Percentiles rank a stretch among this genome's conserved stretches.
phyloP scores from a whole-genome alignment of 352 stramenopile species.

The Phytophthora brassicae region DNA sequence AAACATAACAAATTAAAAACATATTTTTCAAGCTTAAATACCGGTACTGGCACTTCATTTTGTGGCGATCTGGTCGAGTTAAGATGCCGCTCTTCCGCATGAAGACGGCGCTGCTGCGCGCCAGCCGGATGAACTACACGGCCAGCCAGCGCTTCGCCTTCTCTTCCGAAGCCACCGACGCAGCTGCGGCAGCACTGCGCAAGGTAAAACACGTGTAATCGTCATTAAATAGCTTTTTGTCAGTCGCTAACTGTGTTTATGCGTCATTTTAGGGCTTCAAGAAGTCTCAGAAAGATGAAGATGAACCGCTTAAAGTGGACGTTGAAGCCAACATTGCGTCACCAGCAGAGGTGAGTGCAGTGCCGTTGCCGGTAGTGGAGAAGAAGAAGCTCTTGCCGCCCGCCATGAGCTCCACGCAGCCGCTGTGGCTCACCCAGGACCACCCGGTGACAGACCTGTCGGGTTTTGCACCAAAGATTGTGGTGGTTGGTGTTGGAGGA shows the following conservation, averaged over 20 bases:
- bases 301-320: constrained; percentile 11
- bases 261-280: constrained; percentile 46
- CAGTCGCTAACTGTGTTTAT: constrained; percentile 21
- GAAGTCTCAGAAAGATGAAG: constrained; percentile 48
- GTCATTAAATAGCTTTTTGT: background rate
- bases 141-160: constrained; percentile 33
- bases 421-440: constrained; percentile 73
- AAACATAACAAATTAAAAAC: background rate
- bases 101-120: constrained; percentile 42
- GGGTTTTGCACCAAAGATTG: constrained; percentile 84
- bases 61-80: constrained; percentile 21
- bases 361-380: constrained; percentile 11
- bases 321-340: background rate
- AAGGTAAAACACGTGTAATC: constrained; percentile 41
- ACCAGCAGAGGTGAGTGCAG: constrained; percentile 7
- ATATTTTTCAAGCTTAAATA: too few species aligned
- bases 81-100: constrained; percentile 43
- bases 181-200: constrained; percentile 64
- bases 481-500: constrained; percentile 85
- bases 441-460: constrained; percentile 64
- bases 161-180: constrained; percentile 72
- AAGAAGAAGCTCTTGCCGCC: constrained; percentile 45
- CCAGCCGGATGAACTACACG: constrained; percentile 10
- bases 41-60: background rate
- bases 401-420: constrained; percentile 58